Conservation (phyloP, 148 eudicot genomes). For the Fallopia convolvulus region DNA sequence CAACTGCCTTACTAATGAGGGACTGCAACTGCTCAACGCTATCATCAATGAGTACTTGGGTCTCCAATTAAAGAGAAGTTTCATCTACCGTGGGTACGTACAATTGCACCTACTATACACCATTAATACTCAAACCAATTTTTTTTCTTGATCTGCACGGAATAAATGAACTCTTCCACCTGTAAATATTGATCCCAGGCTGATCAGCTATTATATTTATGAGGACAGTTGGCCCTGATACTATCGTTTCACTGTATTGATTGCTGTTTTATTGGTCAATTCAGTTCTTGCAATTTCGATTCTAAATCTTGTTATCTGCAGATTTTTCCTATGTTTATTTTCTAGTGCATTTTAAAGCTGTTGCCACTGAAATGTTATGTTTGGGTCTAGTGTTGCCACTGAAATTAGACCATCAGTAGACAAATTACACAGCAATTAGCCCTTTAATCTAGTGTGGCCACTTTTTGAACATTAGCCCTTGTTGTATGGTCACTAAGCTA, state of each 20-base stretch:
- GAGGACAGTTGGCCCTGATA: constrained; percentile 2
- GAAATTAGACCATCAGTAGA: background rate
- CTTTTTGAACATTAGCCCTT: background rate
- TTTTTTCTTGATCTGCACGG: constrained; percentile 5
- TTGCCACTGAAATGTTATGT: background rate
- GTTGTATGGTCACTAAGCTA: background rate
- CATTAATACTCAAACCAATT: constrained; percentile 2
- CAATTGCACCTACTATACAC: constrained; percentile 9
- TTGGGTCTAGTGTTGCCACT: background rate
- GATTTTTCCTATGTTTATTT: background rate
- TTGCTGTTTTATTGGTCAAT: constrained; percentile 6
- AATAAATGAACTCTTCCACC: background rate
- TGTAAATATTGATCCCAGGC: background rate
- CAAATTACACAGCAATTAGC: too few relatives aligned
- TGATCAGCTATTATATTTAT: constrained; percentile 7
- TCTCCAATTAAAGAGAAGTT: constrained; percentile 7
- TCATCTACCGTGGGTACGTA: constrained; percentile 11
- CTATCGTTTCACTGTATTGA: constrained; percentile 6
- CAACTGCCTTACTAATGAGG: constrained; percentile 8
- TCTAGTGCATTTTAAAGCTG: background rate
- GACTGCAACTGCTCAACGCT: constrained; percentile 8
- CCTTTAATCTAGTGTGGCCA: background rate
- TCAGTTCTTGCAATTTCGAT: background rate
- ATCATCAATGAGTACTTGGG: constrained; percentile 9
- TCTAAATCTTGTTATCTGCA: background rate